phyloP scores from a whole-genome alignment of 2,329 filamentous ascomycete species.

The Colletotrichum coccodes region DNA sequence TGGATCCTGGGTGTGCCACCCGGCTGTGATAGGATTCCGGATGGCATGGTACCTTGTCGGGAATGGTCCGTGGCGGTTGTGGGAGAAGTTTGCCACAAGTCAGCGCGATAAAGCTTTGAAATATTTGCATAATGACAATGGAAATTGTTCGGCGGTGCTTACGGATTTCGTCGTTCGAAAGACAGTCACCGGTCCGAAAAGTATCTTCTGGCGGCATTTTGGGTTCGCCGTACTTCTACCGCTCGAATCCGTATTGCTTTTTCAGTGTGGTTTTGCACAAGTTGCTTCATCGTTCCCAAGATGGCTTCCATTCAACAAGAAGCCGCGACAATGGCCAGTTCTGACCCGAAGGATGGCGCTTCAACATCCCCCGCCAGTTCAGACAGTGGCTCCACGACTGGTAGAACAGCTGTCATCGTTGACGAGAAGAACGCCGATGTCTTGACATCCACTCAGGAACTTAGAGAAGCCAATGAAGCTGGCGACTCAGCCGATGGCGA shows the following conservation, averaged over 20 bases:
- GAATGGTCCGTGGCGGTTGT: neutral
- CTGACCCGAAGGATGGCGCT: neutral
- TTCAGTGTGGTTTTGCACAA: too few relatives aligned
- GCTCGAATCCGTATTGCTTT: neutral
- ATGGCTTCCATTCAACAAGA: neutral
- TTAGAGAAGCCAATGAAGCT: neutral
- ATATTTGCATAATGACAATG: too few relatives aligned
- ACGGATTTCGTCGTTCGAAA: neutral
- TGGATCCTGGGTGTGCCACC: neutral
- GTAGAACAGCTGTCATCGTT: neutral
- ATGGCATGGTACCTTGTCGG: neutral
- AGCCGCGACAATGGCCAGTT: neutral
- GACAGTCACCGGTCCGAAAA: neutral
- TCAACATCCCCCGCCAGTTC: neutral
- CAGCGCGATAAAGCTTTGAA: neutral
- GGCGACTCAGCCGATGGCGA: neutral
- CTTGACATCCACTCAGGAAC: neutral
- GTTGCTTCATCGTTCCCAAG: too few relatives aligned
- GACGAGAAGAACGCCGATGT: neutral
- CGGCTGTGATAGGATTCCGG: neutral
- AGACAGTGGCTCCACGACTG: neutral
- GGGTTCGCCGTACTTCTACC: neutral
- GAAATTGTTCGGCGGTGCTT: too few relatives aligned
- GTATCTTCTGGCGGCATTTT: neutral
- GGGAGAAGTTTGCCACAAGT: neutral